These are phyloP conservation scores for Larix kaempferi DNA, from an alignment of 75 land plant genomes.

Conservation along the genomic window DNA sequence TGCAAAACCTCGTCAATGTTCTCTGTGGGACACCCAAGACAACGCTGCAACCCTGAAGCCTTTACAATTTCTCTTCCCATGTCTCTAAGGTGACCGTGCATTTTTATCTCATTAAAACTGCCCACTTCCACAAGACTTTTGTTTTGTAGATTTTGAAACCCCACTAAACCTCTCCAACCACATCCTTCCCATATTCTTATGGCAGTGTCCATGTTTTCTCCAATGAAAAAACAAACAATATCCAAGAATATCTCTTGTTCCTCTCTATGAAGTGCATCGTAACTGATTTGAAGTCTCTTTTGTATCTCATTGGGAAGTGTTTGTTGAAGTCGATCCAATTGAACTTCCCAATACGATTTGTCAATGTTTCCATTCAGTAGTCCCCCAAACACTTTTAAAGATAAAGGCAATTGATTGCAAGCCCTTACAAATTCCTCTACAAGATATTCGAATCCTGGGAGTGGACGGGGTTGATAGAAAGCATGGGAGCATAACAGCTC, in stretches of 20 bases:
- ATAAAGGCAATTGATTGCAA: neutral
- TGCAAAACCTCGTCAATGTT: neutral
- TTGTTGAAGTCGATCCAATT: neutral
- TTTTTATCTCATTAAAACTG: neutral
- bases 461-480: neutral
- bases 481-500: conserved; percentile 2
- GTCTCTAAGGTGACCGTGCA: neutral
- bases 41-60: neutral
- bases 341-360: neutral
- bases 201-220: neutral
- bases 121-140: neutral
- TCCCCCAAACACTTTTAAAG: neutral
- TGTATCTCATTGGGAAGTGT: neutral
- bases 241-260: conserved; percentile 1
- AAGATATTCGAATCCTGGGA: neutral
- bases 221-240: neutral
- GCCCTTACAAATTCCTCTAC: neutral
- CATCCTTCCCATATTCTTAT: neutral
- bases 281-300: neutral
- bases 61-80: neutral
- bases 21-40: neutral
- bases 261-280: neutral
- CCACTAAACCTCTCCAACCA: neutral
- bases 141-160: neutral
- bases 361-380: neutral